Percentiles rank a stretch among this genome's conserved stretches.
These are phyloP conservation scores for Aspergillus ibericus DNA, from an alignment of 2,329 filamentous ascomycete genomes.

Conservation along the genomic window DNA sequence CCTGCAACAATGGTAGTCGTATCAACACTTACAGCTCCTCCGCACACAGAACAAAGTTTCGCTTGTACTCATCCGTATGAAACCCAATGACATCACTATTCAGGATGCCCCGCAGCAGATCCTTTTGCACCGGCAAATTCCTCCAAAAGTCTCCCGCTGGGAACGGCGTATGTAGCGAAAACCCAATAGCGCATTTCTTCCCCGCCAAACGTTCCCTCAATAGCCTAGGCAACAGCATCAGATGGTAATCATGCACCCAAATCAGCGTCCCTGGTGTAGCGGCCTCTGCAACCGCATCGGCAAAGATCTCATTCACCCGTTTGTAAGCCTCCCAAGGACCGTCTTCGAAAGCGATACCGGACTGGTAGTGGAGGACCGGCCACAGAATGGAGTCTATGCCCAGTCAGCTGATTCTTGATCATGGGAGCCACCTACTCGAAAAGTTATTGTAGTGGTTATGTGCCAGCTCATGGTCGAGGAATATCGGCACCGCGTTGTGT, in stretches of 20 bases:
- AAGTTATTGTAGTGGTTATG: conserved; percentile 96
- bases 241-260: conserved; percentile 95
- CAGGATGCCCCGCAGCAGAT: conserved; percentile 76
- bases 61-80: conserved; percentile 94
- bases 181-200: conserved; percentile 88
- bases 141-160: conserved; percentile 91
- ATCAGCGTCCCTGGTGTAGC: conserved; percentile 84
- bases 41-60: conserved; percentile 88
- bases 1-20: not conserved
- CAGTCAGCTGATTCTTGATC: too few relatives aligned
- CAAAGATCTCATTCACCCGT: conserved; percentile 85
- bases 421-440: conserved; percentile 63
- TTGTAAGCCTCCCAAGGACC: conserved; percentile 83
- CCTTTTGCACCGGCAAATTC: conserved; percentile 82
- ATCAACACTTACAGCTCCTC: conserved; percentile 61
- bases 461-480: conserved; percentile 81
- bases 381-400: conserved; percentile 82
- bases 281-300: conserved; percentile 75
- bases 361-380: conserved; percentile 96
- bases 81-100: conserved; percentile 93
- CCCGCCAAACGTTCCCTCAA: conserved; percentile 71
- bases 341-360: conserved; percentile 90
- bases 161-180: conserved; percentile 94
- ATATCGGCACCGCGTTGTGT: conserved; percentile 81
- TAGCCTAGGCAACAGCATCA: conserved; percentile 92